These are phyloP conservation scores for Exserohilum rostratum DNA, from an alignment of 2,329 filamentous ascomycete species.

Conservation along the genomic window DNA sequence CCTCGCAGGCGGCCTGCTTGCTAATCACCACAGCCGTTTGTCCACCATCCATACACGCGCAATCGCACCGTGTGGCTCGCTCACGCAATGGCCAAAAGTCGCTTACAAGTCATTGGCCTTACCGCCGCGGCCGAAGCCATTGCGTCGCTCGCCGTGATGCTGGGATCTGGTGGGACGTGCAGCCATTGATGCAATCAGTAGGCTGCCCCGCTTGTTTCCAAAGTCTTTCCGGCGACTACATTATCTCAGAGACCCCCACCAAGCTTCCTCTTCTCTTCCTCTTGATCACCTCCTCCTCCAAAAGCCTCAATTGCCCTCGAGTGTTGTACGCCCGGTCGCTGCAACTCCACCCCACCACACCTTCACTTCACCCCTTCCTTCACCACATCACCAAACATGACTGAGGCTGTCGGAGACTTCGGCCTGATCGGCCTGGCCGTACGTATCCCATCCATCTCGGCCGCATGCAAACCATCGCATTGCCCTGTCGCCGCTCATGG, in stretches of 20 bases:
- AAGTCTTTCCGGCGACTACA: conserved; percentile 43
- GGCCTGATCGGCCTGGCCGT: conserved; percentile 60
- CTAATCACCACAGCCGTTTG: conserved; percentile 10
- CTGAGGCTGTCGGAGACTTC: conserved; percentile 56
- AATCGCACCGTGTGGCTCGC: conserved; percentile 5
- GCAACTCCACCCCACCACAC: conserved; percentile 39
- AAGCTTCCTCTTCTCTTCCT: conserved; percentile 22
- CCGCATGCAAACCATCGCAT: neutral
- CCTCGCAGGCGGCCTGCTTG: conserved; percentile 5
- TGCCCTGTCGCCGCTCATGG: neutral
- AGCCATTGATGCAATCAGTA: conserved; percentile 33
- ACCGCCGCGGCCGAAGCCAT: conserved; percentile 39
- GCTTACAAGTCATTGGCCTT: conserved; percentile 20
- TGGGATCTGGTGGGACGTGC: conserved; percentile 25
- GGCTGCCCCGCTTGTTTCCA: conserved; percentile 41
- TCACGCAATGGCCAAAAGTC: conserved; percentile 22
- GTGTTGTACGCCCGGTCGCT: conserved; percentile 40
- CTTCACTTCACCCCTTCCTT: conserved; percentile 2
- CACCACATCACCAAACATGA: conserved; percentile 37
- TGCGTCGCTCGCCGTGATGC: conserved; percentile 8
- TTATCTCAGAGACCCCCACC: conserved; percentile 43
- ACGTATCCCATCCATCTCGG: conserved; percentile 21
- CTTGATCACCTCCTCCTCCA: conserved; percentile 28
- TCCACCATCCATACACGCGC: conserved; percentile 13
- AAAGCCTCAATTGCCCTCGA: conserved; percentile 31